Percentiles rank a stretch among this genome's conserved stretches.
These are phyloP conservation scores for Rhazya stricta DNA, from an alignment of 257 asterid species.

Conservation along the genomic window DNA sequence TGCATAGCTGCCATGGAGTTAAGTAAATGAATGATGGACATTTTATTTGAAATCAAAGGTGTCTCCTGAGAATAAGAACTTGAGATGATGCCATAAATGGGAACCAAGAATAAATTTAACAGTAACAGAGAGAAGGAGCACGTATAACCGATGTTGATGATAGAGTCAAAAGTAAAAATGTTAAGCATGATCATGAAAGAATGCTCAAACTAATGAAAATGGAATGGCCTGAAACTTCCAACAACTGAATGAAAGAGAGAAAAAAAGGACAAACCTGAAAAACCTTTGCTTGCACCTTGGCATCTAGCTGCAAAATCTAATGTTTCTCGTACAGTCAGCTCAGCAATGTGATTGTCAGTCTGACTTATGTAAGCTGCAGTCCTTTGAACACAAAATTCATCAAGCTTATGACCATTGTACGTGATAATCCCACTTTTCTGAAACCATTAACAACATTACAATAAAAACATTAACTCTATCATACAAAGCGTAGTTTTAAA, in stretches of 20 bases:
- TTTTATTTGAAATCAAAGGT: neutral
- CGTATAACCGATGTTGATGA: neutral
- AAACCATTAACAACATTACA: slow-evolving; percentile 13
- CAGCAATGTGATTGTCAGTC: slow-evolving; percentile 80
- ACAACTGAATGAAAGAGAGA: neutral
- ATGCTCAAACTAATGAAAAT: neutral
- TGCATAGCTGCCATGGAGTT: neutral
- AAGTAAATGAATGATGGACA: neutral
- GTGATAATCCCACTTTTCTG: slow-evolving; percentile 65
- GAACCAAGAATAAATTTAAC: neutral
- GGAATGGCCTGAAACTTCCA: neutral
- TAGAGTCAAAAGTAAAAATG: neutral
- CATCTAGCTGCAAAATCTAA: slow-evolving; percentile 80
- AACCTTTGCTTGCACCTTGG: slow-evolving; percentile 69
- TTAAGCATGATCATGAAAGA: neutral
- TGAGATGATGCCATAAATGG: neutral
- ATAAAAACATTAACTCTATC: neutral
- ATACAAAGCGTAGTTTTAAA: neutral
- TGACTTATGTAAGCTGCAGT: slow-evolving; percentile 77
- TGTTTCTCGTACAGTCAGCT: slow-evolving; percentile 80
- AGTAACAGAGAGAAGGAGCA: neutral
- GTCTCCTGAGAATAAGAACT: neutral
- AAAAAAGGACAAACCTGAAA: slow-evolving; percentile 38
- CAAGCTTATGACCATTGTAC: slow-evolving; percentile 61
- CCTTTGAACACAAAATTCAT: slow-evolving; percentile 60